Conservation (phyloP, 2,329 filamentous ascomycete species). For the Epichloe gansuensis region DNA sequence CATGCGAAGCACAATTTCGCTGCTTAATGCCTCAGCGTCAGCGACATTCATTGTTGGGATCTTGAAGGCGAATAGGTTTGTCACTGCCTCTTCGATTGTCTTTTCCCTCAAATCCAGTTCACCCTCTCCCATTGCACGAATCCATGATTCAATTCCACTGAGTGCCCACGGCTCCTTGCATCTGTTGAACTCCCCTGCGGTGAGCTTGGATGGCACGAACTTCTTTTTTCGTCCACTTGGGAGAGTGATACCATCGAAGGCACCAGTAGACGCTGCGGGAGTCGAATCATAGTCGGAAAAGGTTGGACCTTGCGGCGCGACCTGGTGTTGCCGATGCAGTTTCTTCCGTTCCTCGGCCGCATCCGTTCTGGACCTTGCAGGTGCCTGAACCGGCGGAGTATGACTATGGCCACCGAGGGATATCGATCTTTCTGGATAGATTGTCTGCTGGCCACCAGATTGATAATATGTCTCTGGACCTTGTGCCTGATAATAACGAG, state of each 20-base stretch:
- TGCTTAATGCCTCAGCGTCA: conserved; percentile 79
- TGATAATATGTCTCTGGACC: conserved; percentile 39
- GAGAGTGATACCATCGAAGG: conserved; percentile 74
- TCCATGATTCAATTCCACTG: conserved; percentile 75
- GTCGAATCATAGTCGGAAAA: conserved; percentile 46
- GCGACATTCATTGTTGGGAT: conserved; percentile 98
- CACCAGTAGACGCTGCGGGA: conserved; percentile 38
- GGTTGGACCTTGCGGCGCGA: conserved; percentile 36
- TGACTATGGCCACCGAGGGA: conserved; percentile 74
- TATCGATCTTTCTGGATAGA: conserved; percentile 55
- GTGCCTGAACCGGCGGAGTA: conserved; percentile 64
- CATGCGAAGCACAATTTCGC: conserved; percentile 68
- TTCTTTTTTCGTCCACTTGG: conserved; percentile 68
- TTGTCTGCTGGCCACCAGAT: conserved; percentile 21
- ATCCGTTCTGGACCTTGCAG: conserved; percentile 89
- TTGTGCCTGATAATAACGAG: conserved; percentile 25
- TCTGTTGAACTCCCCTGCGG: conserved; percentile 65
- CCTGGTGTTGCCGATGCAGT: conserved; percentile 38
- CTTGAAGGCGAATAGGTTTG: conserved; percentile 83
- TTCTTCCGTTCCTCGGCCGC: conserved; percentile 58
- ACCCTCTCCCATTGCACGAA: conserved; percentile 79
- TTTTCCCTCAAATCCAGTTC: conserved; percentile 78
- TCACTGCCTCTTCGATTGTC: conserved; percentile 73
- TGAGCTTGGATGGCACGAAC: conserved; percentile 77
- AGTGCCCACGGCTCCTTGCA: conserved; percentile 89